Base-by-base conservation (phyloP, 2,329 filamentous ascomycete genomes). In the Onygena corvina region DNA sequence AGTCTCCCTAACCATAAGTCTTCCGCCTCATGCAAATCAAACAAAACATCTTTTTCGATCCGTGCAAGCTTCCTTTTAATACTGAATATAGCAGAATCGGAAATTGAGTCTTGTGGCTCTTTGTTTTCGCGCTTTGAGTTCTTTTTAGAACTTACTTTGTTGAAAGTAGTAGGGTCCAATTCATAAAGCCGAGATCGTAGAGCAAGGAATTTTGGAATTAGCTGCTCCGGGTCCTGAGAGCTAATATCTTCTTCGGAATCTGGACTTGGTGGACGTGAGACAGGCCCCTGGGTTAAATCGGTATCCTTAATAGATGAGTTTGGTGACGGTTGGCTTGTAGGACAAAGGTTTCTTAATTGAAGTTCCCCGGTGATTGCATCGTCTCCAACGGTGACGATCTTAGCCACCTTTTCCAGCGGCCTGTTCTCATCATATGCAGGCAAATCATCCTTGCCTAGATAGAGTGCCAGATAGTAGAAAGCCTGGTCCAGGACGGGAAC, bases 401-500 rank as follows among this genome's bases (percentile, higher is more conserved):
- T 42, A 14, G 21, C 38, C 18, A 20, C 21, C 18, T 7, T 25
- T 14, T 42, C 38, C 7, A 14, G 14, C 12, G 21, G 38, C 7
- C 27, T 42, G 38, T 14, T 25, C 11, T 49, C 34, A 16, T 84
- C 80, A 62, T 92, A 93, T 42, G 79, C 74, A 4, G 84, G 84
- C 30, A 90, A 72, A 57, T 89, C 82, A 1, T 80, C 76, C 54
- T 74, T 69, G 11, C 75, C 69, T 58, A 83, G 86, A 61, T 92
- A 79, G 55, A 86, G 72, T n/a, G 87, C 86, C 48, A 96, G 75
- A 86, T 88, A 94, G 58, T 95, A 86, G 16, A 98, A 65, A 21
- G 85, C 81, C 66, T 94, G 89, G 53, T 93, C 83, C 30, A 96
- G 69, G 7, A 89, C 88, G 85, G 87, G 94, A 11, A 88, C 76